Percentiles rank a stretch among this genome's conserved stretches.
Evolutionary conservation across 23 red algal genomes (phyloP).

Genomic region (Gracilaria domingensis): DNA sequence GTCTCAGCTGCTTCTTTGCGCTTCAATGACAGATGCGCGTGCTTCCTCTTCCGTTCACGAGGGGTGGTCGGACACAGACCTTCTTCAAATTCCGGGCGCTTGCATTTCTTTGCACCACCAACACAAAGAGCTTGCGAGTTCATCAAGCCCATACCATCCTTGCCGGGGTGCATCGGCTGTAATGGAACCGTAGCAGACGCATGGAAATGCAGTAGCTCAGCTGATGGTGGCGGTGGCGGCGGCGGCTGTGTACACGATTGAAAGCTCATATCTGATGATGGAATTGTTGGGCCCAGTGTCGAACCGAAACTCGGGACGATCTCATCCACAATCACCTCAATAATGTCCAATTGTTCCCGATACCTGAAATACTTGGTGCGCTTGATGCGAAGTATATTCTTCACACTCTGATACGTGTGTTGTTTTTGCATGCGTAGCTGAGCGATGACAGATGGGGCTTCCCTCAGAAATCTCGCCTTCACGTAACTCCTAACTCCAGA

Average conservation of each 20-base stretch:
- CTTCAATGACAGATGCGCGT: conserved; percentile 60
- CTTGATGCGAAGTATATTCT: conserved; percentile 32
- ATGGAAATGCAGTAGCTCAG: not conserved
- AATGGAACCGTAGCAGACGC: not conserved
- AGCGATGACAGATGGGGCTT: conserved; percentile 18
- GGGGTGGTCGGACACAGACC: conserved; percentile 35
- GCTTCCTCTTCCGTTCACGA: conserved; percentile 61
- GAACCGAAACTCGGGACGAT: not conserved
- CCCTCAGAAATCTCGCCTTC: conserved; percentile 40
- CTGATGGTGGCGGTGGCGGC: not conserved
- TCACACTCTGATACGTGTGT: conserved; percentile 33
- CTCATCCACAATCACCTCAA: conserved; percentile 23
- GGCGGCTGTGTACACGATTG: conserved; percentile 12
- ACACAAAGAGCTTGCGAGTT: not conserved
- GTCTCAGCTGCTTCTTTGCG: no score
- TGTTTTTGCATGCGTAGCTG: conserved; percentile 14
- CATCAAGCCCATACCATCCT: not conserved
- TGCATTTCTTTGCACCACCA: conserved; percentile 17
- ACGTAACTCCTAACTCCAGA: conserved; percentile 56
- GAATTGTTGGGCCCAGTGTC: not conserved
- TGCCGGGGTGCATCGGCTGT: not conserved
- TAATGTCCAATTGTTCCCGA: conserved; percentile 17
- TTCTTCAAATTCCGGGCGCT: conserved; percentile 25
- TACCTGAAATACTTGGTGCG: conserved; percentile 23
- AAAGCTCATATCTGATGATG: not conserved